A percentile compares a stretch with the other conserved stretches of the same genome.
phyloP scores from a whole-genome alignment of 1,284 basidiomycete genomes.

The Marasmius fiardii region DNA sequence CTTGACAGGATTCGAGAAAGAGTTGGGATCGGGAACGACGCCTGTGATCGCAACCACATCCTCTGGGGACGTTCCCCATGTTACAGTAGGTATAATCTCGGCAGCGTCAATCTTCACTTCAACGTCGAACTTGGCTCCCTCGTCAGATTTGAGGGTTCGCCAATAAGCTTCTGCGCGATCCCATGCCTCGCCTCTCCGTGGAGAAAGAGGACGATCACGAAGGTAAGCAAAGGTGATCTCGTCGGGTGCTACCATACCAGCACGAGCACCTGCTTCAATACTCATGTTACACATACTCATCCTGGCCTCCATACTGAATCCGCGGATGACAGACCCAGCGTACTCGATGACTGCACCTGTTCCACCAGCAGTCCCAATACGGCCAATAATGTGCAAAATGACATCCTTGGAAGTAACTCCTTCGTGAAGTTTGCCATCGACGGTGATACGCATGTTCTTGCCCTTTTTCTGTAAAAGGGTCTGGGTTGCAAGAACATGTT shows the following conservation, averaged over 20 bases:
- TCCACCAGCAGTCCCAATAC: conserved; percentile 93
- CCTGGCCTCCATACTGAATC: conserved; percentile 91
- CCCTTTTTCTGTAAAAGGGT: conserved; percentile 89
- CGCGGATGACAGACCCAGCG: conserved; percentile 87
- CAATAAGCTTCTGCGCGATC: conserved; percentile 88
- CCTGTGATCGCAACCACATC: conserved; percentile 90
- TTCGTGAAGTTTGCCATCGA: conserved; percentile 82
- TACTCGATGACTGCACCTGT: conserved; percentile 94
- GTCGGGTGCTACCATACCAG: conserved; percentile 95
- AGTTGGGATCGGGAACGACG: conserved; percentile 77
- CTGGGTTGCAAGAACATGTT: conserved; percentile 96
- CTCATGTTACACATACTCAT: conserved; percentile 99
- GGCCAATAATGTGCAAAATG: conserved; percentile 90
- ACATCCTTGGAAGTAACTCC: conserved; percentile 96
- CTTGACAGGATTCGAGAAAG: conserved; percentile 64
- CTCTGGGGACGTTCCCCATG: conserved; percentile 96
- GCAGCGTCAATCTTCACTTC: conserved; percentile 84
- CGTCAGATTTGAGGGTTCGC: conserved; percentile 83
- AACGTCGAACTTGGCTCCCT: conserved; percentile 87
- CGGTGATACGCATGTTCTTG: conserved; percentile 95
- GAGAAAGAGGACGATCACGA: conserved; percentile 76
- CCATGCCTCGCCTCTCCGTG: conserved; percentile 86
- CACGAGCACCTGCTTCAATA: conserved; percentile 93
- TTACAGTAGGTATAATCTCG: conserved; percentile 92
- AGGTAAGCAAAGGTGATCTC: conserved; percentile 91